phyloP scores from a whole-genome alignment of 371 early-diverging fungal species.

The Mortierella polycephala region DNA sequence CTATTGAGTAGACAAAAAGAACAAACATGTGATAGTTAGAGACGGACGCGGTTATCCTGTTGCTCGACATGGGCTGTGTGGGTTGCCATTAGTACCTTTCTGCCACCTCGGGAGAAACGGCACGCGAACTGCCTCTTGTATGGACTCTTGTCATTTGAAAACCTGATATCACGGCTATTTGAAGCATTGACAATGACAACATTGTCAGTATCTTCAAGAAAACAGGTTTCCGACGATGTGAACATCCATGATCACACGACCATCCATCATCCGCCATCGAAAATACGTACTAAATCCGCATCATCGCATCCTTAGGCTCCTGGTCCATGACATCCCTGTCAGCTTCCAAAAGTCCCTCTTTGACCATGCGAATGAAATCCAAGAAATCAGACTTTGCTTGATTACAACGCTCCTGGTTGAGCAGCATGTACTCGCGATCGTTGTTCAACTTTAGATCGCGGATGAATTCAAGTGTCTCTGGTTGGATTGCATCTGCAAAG shows the following conservation, averaged over 20 bases:
- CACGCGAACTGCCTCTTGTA: constrained; percentile 64
- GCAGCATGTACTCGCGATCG: constrained; percentile 62
- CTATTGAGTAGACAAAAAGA: not conserved
- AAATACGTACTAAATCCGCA: constrained; percentile 58
- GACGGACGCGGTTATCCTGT: not conserved
- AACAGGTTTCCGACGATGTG: not conserved
- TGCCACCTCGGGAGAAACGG: constrained; percentile 62
- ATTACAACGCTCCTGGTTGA: constrained; percentile 57
- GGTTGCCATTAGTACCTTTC: constrained; percentile 55
- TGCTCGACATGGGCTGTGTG: no score
- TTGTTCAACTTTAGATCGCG: constrained; percentile 63
- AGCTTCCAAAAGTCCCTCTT: constrained; percentile 56
- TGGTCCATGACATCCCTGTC: constrained; percentile 61
- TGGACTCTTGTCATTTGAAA: constrained; percentile 66
- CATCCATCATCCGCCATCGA: no score
- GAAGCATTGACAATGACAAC: not conserved
- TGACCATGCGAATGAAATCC: constrained; percentile 62
- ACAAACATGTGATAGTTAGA: not conserved
- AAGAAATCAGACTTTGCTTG: constrained; percentile 59
- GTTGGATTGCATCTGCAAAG: constrained; percentile 64
- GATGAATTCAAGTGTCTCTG: constrained; percentile 61
- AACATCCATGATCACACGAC: not conserved
- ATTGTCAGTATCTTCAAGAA: no score
- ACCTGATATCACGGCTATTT: constrained; percentile 65
- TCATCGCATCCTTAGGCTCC: constrained; percentile 62